Evolutionary conservation across 805 yeast species (phyloP).

Genomic region (Saccharomycopsis sp.): DNA sequence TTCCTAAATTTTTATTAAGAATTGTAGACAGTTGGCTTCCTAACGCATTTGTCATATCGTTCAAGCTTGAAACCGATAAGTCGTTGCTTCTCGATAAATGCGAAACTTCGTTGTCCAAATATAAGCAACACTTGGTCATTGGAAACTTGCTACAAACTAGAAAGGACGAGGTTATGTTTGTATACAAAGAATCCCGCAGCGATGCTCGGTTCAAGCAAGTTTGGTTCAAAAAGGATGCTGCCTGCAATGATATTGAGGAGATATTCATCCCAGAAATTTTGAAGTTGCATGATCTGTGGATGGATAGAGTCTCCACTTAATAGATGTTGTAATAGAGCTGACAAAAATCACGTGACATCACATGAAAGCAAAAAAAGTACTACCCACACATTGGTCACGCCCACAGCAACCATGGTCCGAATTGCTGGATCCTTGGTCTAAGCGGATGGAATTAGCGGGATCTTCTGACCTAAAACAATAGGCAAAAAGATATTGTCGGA

Average conservation of each 20-base stretch:
- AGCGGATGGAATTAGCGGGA: neutral
- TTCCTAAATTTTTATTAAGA: slow-evolving; percentile 85
- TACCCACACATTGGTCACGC: no score
- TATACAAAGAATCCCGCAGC: slow-evolving; percentile 39
- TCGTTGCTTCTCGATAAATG: slow-evolving; percentile 68
- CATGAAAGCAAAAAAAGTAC: no score
- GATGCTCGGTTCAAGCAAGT: slow-evolving; percentile 35
- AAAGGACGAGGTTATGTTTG: slow-evolving; percentile 83
- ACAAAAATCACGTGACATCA: no score
- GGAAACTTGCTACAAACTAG: slow-evolving; percentile 90
- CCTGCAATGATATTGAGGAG: slow-evolving; percentile 50
- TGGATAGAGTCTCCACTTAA: slow-evolving; percentile 24
- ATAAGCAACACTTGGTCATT: slow-evolving; percentile 88
- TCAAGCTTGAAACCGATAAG: slow-evolving; percentile 87
- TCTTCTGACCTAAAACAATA: neutral
- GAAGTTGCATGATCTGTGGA: slow-evolving; percentile 57
- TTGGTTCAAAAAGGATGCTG: neutral
- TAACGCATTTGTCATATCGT: slow-evolving; percentile 87
- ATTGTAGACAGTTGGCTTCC: slow-evolving; percentile 95
- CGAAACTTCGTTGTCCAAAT: slow-evolving; percentile 67
- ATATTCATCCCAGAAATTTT: slow-evolving; percentile 74
- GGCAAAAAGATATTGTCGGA: neutral
- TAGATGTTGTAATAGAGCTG: no score
- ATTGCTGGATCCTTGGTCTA: neutral
- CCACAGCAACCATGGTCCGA: neutral